Percentiles rank a stretch among this genome's conserved stretches.
phyloP scores from a whole-genome alignment of 441 rosid species.

The Syzygium malaccense region DNA sequence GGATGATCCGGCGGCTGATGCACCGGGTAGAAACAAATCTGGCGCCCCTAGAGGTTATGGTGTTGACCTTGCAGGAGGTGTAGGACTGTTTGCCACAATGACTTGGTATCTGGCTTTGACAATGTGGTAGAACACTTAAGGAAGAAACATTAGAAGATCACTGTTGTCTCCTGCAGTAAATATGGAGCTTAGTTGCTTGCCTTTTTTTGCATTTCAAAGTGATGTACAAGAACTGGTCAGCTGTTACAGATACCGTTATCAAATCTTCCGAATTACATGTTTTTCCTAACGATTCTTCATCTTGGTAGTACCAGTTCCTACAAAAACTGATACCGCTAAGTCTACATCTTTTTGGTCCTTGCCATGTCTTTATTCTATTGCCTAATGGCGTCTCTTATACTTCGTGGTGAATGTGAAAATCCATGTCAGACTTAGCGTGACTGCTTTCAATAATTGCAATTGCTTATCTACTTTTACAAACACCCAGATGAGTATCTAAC shows the following conservation, averaged over 20 bases:
- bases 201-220: neutral
- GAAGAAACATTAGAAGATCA: neutral
- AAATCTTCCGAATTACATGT: neutral
- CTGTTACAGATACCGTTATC: neutral
- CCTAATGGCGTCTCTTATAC: neutral
- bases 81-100: neutral
- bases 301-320: neutral
- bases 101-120: neutral
- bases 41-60: neutral
- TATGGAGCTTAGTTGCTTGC: neutral
- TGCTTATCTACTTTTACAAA: neutral
- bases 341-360: neutral
- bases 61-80: neutral
- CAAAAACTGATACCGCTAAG: neutral
- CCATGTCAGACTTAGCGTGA: neutral
- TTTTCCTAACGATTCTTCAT: neutral
- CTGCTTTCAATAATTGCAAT: neutral
- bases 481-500: neutral
- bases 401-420: neutral
- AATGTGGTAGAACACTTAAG: neutral
- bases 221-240: neutral
- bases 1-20: constrained; percentile 8
- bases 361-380: neutral
- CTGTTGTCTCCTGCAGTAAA: neutral
- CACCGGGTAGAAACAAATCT: neutral